Percentiles rank a stretch among this genome's conserved stretches.
phyloP scores from a whole-genome alignment of 805 yeast species.

The Candida pseudoglaebosa region DNA sequence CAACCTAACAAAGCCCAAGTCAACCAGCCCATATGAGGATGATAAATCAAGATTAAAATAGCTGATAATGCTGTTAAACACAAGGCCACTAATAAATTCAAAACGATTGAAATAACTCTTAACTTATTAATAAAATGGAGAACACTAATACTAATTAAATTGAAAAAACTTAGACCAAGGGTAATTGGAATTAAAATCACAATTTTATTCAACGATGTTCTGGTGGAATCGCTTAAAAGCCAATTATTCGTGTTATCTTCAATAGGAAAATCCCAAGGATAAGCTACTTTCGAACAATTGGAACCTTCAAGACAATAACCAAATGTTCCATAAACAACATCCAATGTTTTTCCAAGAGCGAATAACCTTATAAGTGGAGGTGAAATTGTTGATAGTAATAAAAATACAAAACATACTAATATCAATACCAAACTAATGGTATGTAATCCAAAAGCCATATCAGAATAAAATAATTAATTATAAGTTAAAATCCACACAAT shows the following conservation, averaged over 20 bases:
- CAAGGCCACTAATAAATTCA: constrained; percentile 48
- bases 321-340: constrained; percentile 56
- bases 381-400: constrained; percentile 57
- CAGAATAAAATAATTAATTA: too few relatives aligned
- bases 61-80: constrained; percentile 53
- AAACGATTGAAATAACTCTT: constrained; percentile 38
- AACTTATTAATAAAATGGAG: constrained; percentile 23
- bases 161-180: constrained; percentile 53
- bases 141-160: constrained; percentile 20
- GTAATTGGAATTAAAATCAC: constrained; percentile 65
- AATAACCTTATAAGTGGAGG: constrained; percentile 54
- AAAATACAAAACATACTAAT: constrained; percentile 55
- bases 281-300: constrained; percentile 43
- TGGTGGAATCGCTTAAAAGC: constrained; percentile 41
- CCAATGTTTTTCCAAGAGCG: constrained; percentile 44
- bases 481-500: too few relatives aligned
- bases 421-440: constrained; percentile 25
- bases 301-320: constrained; percentile 55
- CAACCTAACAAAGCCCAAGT: constrained; percentile 70
- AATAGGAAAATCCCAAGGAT: constrained; percentile 38
- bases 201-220: constrained; percentile 51
- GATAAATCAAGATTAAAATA: constrained; percentile 53
- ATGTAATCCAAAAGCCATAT: neutral
- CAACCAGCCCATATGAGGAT: constrained; percentile 67
- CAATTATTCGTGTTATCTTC: constrained; percentile 37